Conservation (phyloP, 345 rosid species). For the Salix dunnii region DNA sequence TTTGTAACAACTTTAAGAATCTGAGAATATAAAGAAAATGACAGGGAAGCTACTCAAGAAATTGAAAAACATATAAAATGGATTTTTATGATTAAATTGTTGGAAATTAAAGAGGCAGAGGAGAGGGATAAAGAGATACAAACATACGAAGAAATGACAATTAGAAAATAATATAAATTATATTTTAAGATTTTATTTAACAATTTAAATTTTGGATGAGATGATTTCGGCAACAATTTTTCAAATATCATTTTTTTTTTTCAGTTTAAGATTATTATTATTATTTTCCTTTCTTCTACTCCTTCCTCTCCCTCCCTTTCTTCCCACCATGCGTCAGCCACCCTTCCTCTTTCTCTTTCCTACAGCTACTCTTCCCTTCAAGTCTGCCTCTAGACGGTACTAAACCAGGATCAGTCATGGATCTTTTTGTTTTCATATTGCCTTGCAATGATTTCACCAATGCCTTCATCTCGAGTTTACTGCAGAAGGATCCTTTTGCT, state of each 20-base stretch:
- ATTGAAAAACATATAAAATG: background rate
- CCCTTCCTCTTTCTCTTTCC: no score
- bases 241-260: no score
- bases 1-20: background rate
- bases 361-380: background rate
- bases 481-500: background rate
- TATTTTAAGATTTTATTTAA: no score
- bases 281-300: no score
- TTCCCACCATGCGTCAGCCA: no score
- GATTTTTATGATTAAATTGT: background rate
- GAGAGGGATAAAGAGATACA: conserved; percentile 10
- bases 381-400: background rate
- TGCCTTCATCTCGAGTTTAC: background rate
- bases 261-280: no score
- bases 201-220: no score
- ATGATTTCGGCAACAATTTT: no score
- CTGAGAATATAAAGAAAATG: background rate
- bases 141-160: background rate
- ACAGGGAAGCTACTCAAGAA: background rate
- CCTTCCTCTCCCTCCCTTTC: no score
- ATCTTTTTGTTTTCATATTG: background rate
- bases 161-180: no score
- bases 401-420: background rate
- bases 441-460: background rate
- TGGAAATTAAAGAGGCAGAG: background rate